These are phyloP conservation scores for Leishmania braziliensis DNA, from an alignment of 208 protist species.

Conservation along the genomic window DNA sequence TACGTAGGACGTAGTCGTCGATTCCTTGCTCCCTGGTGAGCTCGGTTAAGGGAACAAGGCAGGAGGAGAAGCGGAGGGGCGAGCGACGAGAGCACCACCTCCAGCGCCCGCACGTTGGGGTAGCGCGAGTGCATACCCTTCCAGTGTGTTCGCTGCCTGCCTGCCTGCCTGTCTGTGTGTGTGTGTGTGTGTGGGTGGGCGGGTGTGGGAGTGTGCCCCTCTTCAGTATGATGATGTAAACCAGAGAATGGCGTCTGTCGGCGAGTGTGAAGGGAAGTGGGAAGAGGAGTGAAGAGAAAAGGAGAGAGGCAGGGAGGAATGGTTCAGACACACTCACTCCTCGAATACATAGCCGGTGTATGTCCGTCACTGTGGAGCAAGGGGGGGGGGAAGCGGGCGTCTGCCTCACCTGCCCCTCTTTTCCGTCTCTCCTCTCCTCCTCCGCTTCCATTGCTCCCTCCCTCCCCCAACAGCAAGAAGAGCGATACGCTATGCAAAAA, in stretches of 20 bases:
- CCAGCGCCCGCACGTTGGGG: not conserved
- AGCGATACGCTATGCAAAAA: not conserved
- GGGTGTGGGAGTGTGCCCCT: not conserved
- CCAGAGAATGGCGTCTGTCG: not conserved
- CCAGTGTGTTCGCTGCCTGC: not conserved
- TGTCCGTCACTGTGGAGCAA: not conserved
- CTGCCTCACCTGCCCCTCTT: not conserved
- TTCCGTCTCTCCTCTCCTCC: too few species aligned
- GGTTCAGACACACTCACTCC: not conserved
- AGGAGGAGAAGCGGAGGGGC: too few species aligned
- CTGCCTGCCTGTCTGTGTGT: not conserved
- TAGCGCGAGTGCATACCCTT: not conserved
- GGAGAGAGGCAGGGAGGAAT: not conserved
- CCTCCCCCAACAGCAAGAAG: not conserved
- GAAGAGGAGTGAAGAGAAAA: not conserved
- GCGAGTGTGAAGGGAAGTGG: not conserved
- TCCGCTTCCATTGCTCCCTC: too few species aligned
- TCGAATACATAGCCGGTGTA: not conserved
- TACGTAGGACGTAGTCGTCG: not conserved
- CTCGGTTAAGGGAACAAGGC: too few species aligned
- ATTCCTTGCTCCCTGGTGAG: not conserved
- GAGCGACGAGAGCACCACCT: too few species aligned
- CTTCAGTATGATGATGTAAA: slow-evolving; percentile 3
- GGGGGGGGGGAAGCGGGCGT: not conserved
- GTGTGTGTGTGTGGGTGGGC: not conserved